Evolutionary conservation across 257 asterid genomes (phyloP), one percentile per base, ranked within the genome.

Genomic region (Gentiana straminea): DNA sequence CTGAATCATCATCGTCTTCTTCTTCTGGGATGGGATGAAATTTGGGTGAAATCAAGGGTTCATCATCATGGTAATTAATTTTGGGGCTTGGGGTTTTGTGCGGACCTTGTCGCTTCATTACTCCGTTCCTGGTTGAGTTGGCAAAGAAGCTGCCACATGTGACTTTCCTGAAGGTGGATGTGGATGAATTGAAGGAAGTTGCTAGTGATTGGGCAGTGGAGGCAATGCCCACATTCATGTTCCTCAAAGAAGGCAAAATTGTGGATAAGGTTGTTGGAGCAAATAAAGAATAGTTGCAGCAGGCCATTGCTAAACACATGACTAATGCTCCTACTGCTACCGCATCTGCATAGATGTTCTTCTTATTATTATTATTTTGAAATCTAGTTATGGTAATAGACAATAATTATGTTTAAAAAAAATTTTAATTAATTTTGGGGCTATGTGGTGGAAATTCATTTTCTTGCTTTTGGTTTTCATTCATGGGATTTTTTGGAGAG

Each of bases 221-320:
- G 73, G 98, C 98, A 34, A 90, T 90, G 98, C 98, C 98, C 13
- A 84, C 98, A 4, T 90, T 90, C 78, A 68, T 82, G 77, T 71
- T 90, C 71, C 71, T 90, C 32, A 84, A 79, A 67, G 89, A 81
- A 55, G 98, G 98, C 52, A 80, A 75, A 54, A 72, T 84, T 10
- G 57, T 90, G 69, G 96, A 79, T 54, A 81, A 69, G 62, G 81
- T 90, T 59, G 83, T 90, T 0, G 98, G 98, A 39, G 86, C 95
- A 24, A 80, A 74, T 76, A 90, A 86, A 68, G 95, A 90, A 11
- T 94, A 82, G 75, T 82, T 90, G 76, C 98, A 86, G 75, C 81
- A 72, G 60, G 59, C 79, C 51, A 76, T 84, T 58, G 77, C 83
- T 52, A 82, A 82, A 77, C 86, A 82, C 69, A 61, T 77, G 56